These are phyloP conservation scores for Cryptococcus wingfieldii DNA, from an alignment of 1,284 basidiomycete species.

Conservation along the genomic window DNA sequence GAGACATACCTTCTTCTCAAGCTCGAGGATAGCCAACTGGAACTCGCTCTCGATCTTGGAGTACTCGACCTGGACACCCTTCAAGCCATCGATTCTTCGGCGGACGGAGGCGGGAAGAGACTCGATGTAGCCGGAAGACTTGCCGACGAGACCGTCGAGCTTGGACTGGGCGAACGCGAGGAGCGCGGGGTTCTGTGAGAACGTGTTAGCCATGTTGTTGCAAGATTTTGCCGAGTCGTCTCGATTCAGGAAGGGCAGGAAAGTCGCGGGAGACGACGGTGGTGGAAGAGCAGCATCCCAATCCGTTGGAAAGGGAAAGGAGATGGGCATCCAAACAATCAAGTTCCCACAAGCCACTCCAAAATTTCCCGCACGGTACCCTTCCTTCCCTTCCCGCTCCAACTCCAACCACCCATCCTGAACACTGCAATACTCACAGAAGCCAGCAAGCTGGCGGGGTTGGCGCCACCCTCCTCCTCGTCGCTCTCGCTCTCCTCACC, in stretches of 20 bases:
- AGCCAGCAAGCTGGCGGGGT: conserved; percentile 48
- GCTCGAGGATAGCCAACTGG: conserved; percentile 91
- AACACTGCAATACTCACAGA: conserved; percentile 34
- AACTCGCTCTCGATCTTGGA: conserved; percentile 90
- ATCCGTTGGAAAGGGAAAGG: no score
- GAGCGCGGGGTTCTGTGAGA: conserved; percentile 55
- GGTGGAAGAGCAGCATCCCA: no score
- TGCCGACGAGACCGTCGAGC: conserved; percentile 66
- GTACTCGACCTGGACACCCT: conserved; percentile 91
- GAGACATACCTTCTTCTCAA: conserved; percentile 83
- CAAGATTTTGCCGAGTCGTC: no score
- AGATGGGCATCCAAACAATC: no score
- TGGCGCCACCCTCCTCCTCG: conserved; percentile 46
- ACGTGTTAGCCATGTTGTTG: background rate
- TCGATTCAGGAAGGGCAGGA: no score
- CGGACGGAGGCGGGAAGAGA: conserved; percentile 76
- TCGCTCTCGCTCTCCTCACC: conserved; percentile 48
- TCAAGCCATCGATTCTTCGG: conserved; percentile 83
- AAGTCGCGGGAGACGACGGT: no score
- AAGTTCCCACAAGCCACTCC: background rate
- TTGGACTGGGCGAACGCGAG: conserved; percentile 59
- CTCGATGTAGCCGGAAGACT: conserved; percentile 82
- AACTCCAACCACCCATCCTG: background rate
- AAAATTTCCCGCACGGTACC: conserved; percentile 4
- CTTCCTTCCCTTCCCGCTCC: background rate